Evolutionary conservation across 2,329 filamentous ascomycete species (phyloP).

Genomic region (Scorias spongiosa): DNA sequence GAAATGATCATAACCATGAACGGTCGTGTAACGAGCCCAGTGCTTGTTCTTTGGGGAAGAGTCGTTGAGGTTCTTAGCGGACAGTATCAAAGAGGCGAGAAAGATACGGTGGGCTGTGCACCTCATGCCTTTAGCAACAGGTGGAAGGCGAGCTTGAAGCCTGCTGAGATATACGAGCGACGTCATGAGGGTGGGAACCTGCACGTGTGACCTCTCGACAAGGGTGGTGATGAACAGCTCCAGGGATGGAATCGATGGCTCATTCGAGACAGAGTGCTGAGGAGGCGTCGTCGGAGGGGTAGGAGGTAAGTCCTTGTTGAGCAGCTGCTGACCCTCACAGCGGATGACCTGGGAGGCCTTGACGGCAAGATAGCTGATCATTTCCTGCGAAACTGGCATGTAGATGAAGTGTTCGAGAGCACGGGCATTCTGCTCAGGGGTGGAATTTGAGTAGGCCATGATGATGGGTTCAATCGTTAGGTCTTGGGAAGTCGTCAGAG

Average conservation of each 20-base stretch:
- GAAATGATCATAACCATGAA: conserved; percentile 59
- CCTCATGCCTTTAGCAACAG: conserved; percentile 87
- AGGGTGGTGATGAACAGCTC: conserved; percentile 86
- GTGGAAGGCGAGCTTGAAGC: conserved; percentile 70
- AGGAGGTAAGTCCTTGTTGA: conserved; percentile 35
- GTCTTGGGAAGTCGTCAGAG: background rate
- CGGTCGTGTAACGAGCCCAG: conserved; percentile 85
- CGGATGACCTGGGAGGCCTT: conserved; percentile 66
- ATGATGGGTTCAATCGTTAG: conserved; percentile 1
- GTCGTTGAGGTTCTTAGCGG: conserved; percentile 97
- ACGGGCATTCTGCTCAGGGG: conserved; percentile 44
- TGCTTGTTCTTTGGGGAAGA: conserved; percentile 99
- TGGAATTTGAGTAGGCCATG: conserved; percentile 32
- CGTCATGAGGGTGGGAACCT: conserved; percentile 94
- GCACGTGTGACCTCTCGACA: conserved; percentile 84
- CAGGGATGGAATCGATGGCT: conserved; percentile 52
- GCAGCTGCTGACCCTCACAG: conserved; percentile 42
- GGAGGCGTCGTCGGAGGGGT: conserved; percentile 47
- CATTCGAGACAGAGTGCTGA: conserved; percentile 34
- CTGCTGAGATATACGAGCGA: conserved; percentile 85
- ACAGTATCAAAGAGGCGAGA: conserved; percentile 66
- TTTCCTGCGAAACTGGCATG: conserved; percentile 55
- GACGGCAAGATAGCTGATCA: conserved; percentile 62
- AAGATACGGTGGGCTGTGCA: conserved; percentile 98
- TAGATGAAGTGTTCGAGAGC: conserved; percentile 72